These are phyloP conservation scores for Chalara sp. DNA, from an alignment of 2,329 filamentous ascomycete species.

Conservation along the genomic window DNA sequence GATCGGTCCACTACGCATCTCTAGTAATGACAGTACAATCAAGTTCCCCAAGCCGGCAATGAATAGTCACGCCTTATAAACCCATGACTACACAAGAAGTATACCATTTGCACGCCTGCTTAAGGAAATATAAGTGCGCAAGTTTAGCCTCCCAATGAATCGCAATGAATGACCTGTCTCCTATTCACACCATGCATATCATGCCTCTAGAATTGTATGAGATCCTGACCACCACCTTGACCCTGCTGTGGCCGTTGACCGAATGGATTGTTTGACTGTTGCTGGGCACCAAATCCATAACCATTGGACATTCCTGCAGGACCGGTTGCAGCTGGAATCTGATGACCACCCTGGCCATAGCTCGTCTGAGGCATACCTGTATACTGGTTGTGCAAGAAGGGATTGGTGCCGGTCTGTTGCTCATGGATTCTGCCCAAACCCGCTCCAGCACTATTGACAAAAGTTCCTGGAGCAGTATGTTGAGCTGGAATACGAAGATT, in stretches of 20 bases:
- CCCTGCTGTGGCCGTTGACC: conserved; percentile 45
- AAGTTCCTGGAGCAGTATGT: conserved; percentile 91
- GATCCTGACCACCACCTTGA: conserved; percentile 24
- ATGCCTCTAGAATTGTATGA: conserved; percentile 25
- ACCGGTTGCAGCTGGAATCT: conserved; percentile 49
- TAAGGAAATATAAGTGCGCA: conserved; percentile 9
- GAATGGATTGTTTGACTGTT: conserved; percentile 45
- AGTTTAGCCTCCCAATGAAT: conserved; percentile 3
- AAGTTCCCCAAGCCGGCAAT: conserved; percentile 3
- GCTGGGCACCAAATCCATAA: conserved; percentile 33
- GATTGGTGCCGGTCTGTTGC: conserved; percentile 67
- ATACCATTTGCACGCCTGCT: conserved; percentile 14
- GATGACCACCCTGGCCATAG: conserved; percentile 40
- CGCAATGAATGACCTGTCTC: conserved; percentile 10
- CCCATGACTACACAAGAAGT: background rate
- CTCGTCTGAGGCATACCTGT: conserved; percentile 64
- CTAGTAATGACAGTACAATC: background rate
- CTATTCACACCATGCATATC: background rate
- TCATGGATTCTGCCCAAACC: conserved; percentile 62
- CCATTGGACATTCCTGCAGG: conserved; percentile 48
- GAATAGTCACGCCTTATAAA: conserved; percentile 10
- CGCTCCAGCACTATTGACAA: conserved; percentile 89
- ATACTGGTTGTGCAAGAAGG: conserved; percentile 79
- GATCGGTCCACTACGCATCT: background rate
- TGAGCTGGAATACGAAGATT: conserved; percentile 92